These are phyloP conservation scores for Galerina marginata DNA, from an alignment of 768 basidiomycete species.

Conservation along the genomic window DNA sequence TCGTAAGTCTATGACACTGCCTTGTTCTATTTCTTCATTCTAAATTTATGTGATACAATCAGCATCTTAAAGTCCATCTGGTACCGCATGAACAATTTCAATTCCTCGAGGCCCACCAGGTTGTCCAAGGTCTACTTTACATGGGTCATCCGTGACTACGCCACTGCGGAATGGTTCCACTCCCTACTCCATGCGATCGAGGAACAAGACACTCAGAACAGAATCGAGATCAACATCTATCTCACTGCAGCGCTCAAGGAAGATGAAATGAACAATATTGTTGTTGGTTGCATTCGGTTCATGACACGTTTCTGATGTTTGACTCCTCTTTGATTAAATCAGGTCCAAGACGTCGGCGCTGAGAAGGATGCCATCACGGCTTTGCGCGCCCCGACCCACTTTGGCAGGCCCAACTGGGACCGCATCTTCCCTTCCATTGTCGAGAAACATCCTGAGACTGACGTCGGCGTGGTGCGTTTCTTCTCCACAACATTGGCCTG, in stretches of 20 bases:
- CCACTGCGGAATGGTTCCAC: constrained; percentile 92
- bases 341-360: constrained; percentile 90
- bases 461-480: constrained; percentile 81
- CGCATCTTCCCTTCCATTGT: constrained; percentile 73
- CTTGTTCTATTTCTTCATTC: not conserved
- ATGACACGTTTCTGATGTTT: not conserved
- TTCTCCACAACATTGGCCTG: not conserved
- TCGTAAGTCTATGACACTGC: constrained; percentile 60
- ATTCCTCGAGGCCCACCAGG: constrained; percentile 74
- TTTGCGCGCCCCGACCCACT: constrained; percentile 90
- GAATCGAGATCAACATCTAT: constrained; percentile 94
- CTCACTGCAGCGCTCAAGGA: constrained; percentile 90
- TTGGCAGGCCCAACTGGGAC: constrained; percentile 89
- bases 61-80: constrained; percentile 90
- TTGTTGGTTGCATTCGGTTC: constrained; percentile 49
- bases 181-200: constrained; percentile 92
- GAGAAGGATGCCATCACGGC: constrained; percentile 92
- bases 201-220: constrained; percentile 84
- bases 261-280: constrained; percentile 93
- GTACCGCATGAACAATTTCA: constrained; percentile 94
- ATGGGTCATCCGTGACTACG: constrained; percentile 95
- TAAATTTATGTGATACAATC: not conserved
- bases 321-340: not conserved
- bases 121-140: constrained; percentile 94
- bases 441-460: constrained; percentile 86